Percentiles rank a stretch among this genome's conserved stretches.
Evolutionary conservation across 2,329 filamentous ascomycete genomes (phyloP).

Genomic region (Erysiphe neolycopersici): DNA sequence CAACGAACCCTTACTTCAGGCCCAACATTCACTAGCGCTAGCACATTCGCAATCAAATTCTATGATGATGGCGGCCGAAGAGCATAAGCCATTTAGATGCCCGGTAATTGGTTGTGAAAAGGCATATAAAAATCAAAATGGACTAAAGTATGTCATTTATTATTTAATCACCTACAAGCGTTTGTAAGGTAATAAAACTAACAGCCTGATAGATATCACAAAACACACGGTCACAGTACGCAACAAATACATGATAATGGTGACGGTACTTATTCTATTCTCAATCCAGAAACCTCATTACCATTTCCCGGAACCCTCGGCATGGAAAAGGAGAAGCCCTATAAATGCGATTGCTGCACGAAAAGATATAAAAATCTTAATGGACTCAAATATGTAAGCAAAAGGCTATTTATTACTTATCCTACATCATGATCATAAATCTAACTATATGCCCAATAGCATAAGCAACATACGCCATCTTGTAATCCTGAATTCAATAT

Average conservation of each 20-base stretch:
- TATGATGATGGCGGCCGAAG: conserved; percentile 33
- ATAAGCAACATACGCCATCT: conserved; percentile 59
- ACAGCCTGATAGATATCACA: conserved; percentile 25
- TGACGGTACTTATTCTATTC: conserved; percentile 92
- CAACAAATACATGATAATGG: conserved; percentile 92
- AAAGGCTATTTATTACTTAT: conserved; percentile 7
- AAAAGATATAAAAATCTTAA: conserved; percentile 99
- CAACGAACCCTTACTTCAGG: conserved; percentile 37
- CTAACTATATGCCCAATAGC: conserved; percentile 17
- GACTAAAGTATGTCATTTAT: conserved; percentile 47
- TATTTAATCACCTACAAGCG: not conserved
- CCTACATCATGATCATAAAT: no score
- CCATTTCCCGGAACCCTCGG: conserved; percentile 89
- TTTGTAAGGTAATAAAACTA: conserved; percentile 2
- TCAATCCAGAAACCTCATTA: conserved; percentile 80
- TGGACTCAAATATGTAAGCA: conserved; percentile 70
- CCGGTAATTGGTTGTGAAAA: conserved; percentile 97
- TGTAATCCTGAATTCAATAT: conserved; percentile 62
- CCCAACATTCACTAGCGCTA: conserved; percentile 23
- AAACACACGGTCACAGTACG: conserved; percentile 78
- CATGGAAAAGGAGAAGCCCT: conserved; percentile 99
- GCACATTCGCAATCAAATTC: conserved; percentile 14
- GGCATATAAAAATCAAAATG: conserved; percentile 98
- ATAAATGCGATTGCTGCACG: conserved; percentile 86
- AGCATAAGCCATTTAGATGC: conserved; percentile 93